Base-by-base conservation (phyloP, 345 rosid species). In the Draba incana region DNA sequence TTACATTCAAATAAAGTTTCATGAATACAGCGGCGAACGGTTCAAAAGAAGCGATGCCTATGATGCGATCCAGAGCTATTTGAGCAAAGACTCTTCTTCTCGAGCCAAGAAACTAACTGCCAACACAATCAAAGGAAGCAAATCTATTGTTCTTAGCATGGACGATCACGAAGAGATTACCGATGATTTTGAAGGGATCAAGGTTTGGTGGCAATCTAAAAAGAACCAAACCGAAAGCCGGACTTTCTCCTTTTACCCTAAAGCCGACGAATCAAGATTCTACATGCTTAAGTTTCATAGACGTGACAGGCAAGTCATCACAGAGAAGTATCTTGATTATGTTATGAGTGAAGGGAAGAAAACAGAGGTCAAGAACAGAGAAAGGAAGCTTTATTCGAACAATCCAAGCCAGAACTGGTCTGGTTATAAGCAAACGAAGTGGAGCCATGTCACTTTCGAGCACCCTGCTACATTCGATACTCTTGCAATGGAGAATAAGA, bases 391-490 rank as follows among this genome's bases (percentile, higher is more conserved):
- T 16, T 86, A 72, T 62, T 58, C 79, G 0, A 84, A 86, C 57
- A 69, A 72, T 30, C 62, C 81, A 6, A 62, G 83, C 24, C 12
- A 75, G 16, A 58, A 54, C 3, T 64, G 81, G 81, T 16, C 35
- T 20, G 66, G 62, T 8, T 62, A 57, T 43, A 58, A 33, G 50
- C 11, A 11, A 15, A 52, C 12, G 30, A 80, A 72, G 35, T 75
- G 87, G 84, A 71, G 66, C 41, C 77, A 74, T 12, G 80, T 77
- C 5, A 58, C 66, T 31, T 83, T 84, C 57, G 82, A 74, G 47
- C 89, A 85, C 59, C 92, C 91, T 0, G 82, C 88, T 0, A 81
- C 82, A 3, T 85, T 87, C 31, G 84, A 84, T 2, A 79, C 92
- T 10, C 80, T 83, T 38, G 85, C 88, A 2, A 83, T 84, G 94